A percentile compares a stretch with the other conserved stretches of the same genome.
These are phyloP conservation scores for Candida tetrigidarum DNA, from an alignment of 1,139 yeast genomes.

Conservation along the genomic window DNA sequence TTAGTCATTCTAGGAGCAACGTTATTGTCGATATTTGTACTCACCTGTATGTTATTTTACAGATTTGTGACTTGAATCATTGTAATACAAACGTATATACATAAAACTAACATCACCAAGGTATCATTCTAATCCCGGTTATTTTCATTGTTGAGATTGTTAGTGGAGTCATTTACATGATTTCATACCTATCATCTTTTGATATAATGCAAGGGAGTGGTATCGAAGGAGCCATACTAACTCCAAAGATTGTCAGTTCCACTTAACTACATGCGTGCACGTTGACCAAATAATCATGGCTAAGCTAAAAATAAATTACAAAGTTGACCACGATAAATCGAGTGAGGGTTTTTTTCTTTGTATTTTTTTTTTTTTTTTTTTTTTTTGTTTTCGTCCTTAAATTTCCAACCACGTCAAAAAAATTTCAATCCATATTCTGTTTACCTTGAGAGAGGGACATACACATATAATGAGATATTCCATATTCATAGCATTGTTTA, in stretches of 20 bases:
- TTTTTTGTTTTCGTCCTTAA: too few relatives aligned
- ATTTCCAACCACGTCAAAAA: constrained; percentile 17
- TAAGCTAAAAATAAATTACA: background rate
- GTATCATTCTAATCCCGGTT: constrained; percentile 16
- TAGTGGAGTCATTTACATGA: constrained; percentile 13
- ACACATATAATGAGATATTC: constrained; percentile 18
- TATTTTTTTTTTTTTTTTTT: too few relatives aligned
- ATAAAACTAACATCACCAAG: constrained; percentile 9
- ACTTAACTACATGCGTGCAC: background rate
- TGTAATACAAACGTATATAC: too few relatives aligned
- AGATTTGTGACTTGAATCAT: background rate
- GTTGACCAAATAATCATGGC: background rate
- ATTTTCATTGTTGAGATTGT: constrained; percentile 17
- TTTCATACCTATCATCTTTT: constrained; percentile 13
- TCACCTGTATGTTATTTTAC: constrained; percentile 25
- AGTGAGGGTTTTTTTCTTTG: too few relatives aligned
- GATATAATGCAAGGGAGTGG: constrained; percentile 10
- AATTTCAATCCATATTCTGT: background rate
- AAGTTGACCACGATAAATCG: background rate
- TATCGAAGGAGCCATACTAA: constrained; percentile 14
- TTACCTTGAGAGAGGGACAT: background rate
- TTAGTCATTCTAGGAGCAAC: constrained; percentile 17
- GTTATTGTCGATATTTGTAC: constrained; percentile 17
- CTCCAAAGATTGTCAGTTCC: background rate
- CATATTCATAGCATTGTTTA: constrained; percentile 14